Evolutionary conservation across 345 rosid species (phyloP).

Genomic region (Excoecaria agallocha): DNA sequence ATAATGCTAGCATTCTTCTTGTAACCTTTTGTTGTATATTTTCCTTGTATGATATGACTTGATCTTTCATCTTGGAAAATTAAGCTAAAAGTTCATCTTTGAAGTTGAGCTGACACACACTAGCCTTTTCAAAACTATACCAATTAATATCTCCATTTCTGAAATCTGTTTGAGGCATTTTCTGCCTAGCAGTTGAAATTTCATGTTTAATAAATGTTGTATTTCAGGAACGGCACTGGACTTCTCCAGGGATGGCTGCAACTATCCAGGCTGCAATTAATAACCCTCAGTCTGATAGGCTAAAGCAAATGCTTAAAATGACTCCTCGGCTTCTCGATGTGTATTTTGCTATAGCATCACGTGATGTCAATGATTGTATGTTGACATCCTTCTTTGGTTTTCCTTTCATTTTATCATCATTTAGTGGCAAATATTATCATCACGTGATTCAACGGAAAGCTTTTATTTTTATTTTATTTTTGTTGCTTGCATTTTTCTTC

Average conservation of each 20-base stretch:
- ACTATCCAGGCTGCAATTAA: conserved; percentile 72
- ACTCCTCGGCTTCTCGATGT: conserved; percentile 73
- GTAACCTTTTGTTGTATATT: background rate
- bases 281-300: conserved; percentile 64
- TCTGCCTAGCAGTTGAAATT: background rate
- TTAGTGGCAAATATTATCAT: background rate
- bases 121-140: background rate
- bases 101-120: background rate
- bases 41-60: background rate
- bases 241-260: conserved; percentile 70
- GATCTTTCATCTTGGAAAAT: background rate
- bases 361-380: conserved; percentile 80
- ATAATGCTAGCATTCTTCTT: background rate
- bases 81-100: background rate
- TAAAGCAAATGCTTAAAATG: conserved; percentile 65
- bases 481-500: background rate
- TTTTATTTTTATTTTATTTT: no score
- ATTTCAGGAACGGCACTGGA: conserved; percentile 78
- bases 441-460: background rate
- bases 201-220: conserved; percentile 12
- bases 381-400: conserved; percentile 17
- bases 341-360: conserved; percentile 67
- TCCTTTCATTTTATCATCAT: background rate
- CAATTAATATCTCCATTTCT: background rate
- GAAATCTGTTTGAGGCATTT: background rate